phyloP scores from a whole-genome alignment of 177 flowering plant species.

The Tripterygium wilfordii region DNA sequence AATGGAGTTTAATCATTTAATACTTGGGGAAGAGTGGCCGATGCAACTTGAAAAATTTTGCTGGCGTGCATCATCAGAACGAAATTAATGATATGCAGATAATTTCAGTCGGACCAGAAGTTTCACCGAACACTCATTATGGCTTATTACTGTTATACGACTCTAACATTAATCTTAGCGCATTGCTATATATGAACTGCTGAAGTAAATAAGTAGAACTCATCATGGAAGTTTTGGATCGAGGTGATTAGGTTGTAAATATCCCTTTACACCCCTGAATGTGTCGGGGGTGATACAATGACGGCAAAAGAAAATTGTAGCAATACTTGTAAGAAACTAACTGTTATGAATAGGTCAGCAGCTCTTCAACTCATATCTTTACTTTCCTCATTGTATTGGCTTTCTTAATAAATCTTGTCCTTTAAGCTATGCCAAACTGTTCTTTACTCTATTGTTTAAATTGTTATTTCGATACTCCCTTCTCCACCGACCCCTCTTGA shows the following conservation, averaged over 20 bases:
- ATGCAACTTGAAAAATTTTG: slow-evolving; percentile 37
- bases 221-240: slow-evolving; percentile 16
- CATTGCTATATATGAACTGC: slow-evolving; percentile 8
- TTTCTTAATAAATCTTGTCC: too few relatives aligned
- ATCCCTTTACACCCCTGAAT: slow-evolving; percentile 13
- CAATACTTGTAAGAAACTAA: slow-evolving; percentile 11
- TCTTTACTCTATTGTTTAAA: too few relatives aligned
- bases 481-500: too few relatives aligned
- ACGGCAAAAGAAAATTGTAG: slow-evolving; percentile 6
- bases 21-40: slow-evolving; percentile 57
- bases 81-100: neutral
- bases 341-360: slow-evolving; percentile 9
- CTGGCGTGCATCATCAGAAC: slow-evolving; percentile 23
- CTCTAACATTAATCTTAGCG: slow-evolving; percentile 18
- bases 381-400: slow-evolving; percentile 7
- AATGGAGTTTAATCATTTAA: slow-evolving; percentile 39
- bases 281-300: slow-evolving; percentile 5
- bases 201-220: slow-evolving; percentile 6
- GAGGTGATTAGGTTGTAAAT: slow-evolving; percentile 21
- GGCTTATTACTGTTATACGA: slow-evolving; percentile 4
- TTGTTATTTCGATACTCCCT: too few relatives aligned
- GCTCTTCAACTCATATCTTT: slow-evolving; percentile 7
- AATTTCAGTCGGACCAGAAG: neutral
- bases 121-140: too few relatives aligned
- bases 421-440: too few relatives aligned